Conservation (phyloP, 371 early-diverging fungal genomes). For the Gilbertella persicaria region DNA sequence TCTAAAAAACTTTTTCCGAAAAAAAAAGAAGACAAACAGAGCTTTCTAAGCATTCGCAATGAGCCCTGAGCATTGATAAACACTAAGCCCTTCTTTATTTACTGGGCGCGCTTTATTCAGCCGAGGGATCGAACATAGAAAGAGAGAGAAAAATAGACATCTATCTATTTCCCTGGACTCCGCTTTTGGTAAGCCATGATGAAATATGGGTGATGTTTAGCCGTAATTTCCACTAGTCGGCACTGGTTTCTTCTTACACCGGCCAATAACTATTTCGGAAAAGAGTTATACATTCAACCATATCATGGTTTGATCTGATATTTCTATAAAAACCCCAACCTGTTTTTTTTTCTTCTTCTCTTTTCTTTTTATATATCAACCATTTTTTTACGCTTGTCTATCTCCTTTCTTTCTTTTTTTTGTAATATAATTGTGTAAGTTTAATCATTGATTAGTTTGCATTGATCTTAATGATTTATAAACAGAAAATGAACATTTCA, state of each 20-base stretch:
- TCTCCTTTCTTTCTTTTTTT: neutral
- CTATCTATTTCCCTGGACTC: too few species aligned
- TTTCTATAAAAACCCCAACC: slow-evolving; percentile 11
- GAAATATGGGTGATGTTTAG: slow-evolving; percentile 15
- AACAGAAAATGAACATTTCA: slow-evolving; percentile 21
- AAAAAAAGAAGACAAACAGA: neutral
- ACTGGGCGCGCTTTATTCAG: too few species aligned
- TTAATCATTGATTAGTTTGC: neutral
- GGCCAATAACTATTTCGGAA: slow-evolving; percentile 11
- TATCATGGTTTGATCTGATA: slow-evolving; percentile 5
- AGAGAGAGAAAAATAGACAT: neutral
- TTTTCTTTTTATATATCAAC: neutral
- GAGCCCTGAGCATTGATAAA: too few species aligned
- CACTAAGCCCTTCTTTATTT: too few species aligned
- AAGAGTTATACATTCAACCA: slow-evolving; percentile 3
- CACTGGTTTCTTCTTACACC: slow-evolving; percentile 16
- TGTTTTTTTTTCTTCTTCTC: slow-evolving; percentile 1
- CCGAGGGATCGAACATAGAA: neutral
- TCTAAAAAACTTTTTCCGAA: slow-evolving; percentile 10
- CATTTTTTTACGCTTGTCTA: neutral
- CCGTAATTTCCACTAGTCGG: slow-evolving; percentile 13
- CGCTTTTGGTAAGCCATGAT: neutral
- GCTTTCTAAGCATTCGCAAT: too few species aligned
- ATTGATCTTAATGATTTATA: neutral
- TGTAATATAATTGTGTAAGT: neutral